Evolutionary conservation across 805 yeast genomes (phyloP).

Genomic region (Candida lessepsii): DNA sequence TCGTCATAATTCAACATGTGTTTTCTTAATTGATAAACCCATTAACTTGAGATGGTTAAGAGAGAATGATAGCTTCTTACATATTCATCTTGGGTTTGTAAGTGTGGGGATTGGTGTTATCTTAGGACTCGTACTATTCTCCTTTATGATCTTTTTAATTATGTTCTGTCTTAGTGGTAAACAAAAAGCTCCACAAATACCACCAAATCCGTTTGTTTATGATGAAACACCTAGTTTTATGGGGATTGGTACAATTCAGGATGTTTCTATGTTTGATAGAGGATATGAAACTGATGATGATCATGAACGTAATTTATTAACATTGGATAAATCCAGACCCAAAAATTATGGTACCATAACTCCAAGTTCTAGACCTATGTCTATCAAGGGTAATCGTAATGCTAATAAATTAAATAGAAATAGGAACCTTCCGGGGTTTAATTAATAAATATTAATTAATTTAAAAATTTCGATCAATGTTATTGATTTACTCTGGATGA

Average conservation of each 20-base stretch:
- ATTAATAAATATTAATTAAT: background rate
- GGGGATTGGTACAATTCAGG: slow-evolving; percentile 33
- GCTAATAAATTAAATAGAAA: slow-evolving; percentile 20
- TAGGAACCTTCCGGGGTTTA: slow-evolving; percentile 18
- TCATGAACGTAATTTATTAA: slow-evolving; percentile 32
- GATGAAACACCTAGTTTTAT: slow-evolving; percentile 30
- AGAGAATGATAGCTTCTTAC: slow-evolving; percentile 44
- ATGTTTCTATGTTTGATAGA: slow-evolving; percentile 22
- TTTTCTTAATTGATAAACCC: slow-evolving; percentile 66
- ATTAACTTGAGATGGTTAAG: slow-evolving; percentile 64
- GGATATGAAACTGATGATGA: slow-evolving; percentile 47
- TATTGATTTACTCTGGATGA: no score
- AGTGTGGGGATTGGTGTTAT: slow-evolving; percentile 69
- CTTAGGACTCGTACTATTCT: slow-evolving; percentile 51
- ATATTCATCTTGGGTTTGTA: slow-evolving; percentile 61
- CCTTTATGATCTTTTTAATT: slow-evolving; percentile 21
- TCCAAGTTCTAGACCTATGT: slow-evolving; percentile 6
- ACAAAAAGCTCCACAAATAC: slow-evolving; percentile 8
- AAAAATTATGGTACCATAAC: slow-evolving; percentile 21
- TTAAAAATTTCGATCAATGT: background rate
- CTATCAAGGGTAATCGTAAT: slow-evolving; percentile 5
- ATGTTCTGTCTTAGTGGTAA: slow-evolving; percentile 19
- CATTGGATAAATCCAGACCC: slow-evolving; percentile 22
- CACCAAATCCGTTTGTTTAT: slow-evolving; percentile 14
- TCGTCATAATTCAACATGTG: slow-evolving; percentile 37